Evolutionary conservation across 169 alveolate species (phyloP), one percentile per base, ranked within the genome.

Genomic region (Plasmodium gonderi): DNA sequence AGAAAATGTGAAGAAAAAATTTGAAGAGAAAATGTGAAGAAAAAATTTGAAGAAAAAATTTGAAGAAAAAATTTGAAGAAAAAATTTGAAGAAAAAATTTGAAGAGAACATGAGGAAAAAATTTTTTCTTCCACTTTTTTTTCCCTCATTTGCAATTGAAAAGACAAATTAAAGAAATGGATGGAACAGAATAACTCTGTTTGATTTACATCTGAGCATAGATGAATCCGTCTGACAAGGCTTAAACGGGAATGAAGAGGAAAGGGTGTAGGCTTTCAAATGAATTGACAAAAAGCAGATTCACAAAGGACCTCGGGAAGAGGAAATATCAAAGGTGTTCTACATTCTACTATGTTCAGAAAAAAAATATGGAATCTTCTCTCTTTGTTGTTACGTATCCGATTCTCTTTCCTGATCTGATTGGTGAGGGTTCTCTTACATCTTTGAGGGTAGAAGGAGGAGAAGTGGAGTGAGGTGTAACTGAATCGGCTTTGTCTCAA

Each of bases 401-500:
- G 38, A 75, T 85, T 54, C 92, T 75, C 33, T 85, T 85, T 54
- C 92, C 92, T 5, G 92, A 36, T 33, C 92, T 74, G 33, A 47
- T 44, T n/a, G 92, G 92, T 11, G 79, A 85, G 12, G 85, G 83
- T 7, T 74, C 67, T 75, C 68, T 26, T 9, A 42, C 92, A 65
- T 23, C 92, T 85, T 23, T n/a, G 12, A 23, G 47, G 29, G 47
- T 26, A 68, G 69, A 0, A 2, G 45, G 11, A 38, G 74, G 4
- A 49, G 1, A 33, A 17, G 12, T 9, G 31, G 40, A 29, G 72
- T 4, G 14, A 20, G 72, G 72, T 60, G 69, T n/a, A 17, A 3
- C 8, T 54, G 69, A n/a, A n/a, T n/a, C n/a, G n/a, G n/a, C n/a
- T n/a, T n/a, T n/a, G n/a, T n/a, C n/a, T n/a, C n/a, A n/a, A n/a